A percentile compares a stretch with the other conserved stretches of the same genome.
phyloP scores from a whole-genome alignment of 805 yeast species.

The Yueomyces sinensis region DNA sequence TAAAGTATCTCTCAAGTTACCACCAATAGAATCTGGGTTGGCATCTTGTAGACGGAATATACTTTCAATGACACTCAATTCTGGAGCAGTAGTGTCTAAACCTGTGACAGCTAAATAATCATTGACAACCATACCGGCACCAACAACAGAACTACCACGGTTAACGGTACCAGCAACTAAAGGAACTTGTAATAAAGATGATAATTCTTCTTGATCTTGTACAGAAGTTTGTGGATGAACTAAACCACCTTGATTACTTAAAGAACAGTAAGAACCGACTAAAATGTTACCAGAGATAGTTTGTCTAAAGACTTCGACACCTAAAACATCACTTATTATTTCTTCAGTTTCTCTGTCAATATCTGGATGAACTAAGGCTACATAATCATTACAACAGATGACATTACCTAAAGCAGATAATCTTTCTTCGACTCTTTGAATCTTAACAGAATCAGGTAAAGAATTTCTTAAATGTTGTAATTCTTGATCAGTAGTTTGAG shows the following conservation, averaged over 20 bases:
- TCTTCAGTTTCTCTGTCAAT: conserved; percentile 99
- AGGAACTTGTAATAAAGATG: conserved; percentile 91
- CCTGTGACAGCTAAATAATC: conserved; percentile 98
- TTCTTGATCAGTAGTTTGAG: conserved; percentile 97
- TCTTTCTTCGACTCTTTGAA: conserved; percentile 97
- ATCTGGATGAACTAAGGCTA: conserved; percentile 98
- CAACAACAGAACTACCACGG: conserved; percentile 95
- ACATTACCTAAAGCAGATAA: conserved; percentile 95
- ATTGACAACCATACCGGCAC: conserved; percentile 97
- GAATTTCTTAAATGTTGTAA: conserved; percentile 94
- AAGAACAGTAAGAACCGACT: conserved; percentile 91
- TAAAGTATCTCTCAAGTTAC: conserved; percentile 79
- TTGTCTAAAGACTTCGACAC: conserved; percentile 98
- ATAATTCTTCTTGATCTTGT: conserved; percentile 96
- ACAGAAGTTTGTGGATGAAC: conserved; percentile 96
- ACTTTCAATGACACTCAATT: conserved; percentile 89
- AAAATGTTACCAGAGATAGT: conserved; percentile 96
- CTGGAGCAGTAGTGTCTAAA: conserved; percentile 96
- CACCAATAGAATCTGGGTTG: conserved; percentile 74
- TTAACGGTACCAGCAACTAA: conserved; percentile 97
- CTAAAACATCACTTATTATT: conserved; percentile 91
- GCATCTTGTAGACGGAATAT: conserved; percentile 90
- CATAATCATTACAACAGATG: conserved; percentile 96
- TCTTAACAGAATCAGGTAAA: conserved; percentile 87
- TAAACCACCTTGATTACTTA: conserved; percentile 94